Evolutionary conservation across 257 asterid species (phyloP), one percentile per base, ranked within the genome.

Genomic region (Nicotiana undulata): DNA sequence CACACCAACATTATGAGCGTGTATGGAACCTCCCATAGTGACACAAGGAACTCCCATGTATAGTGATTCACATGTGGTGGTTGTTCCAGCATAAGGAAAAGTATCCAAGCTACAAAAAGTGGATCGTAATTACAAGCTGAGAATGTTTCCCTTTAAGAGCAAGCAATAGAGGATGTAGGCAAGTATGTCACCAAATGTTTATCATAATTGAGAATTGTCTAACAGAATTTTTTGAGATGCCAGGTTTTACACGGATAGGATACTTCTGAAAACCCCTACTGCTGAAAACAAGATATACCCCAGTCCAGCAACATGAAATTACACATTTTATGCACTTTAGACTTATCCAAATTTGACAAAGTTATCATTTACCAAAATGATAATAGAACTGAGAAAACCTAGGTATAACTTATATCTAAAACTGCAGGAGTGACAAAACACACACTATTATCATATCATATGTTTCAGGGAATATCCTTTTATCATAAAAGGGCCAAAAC

Each of bases 31-130:
- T 88, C 89, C 90, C 99, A 96, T 94, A 49, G 98, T 92, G 88
- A 96, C 89, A 77, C 99, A 96, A 52, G 99, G 99, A 76, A 96
- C 99, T 84, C 99, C 99, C 98, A 96, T 96, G 89, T 86, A 96
- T 4, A 96, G 88, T 37, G 99, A 96, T 89, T 96, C 99, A 58
- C 99, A 96, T 20, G 99, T 96, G 65, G 99, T 96, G 55, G 99
- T 96, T 79, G 99, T 96, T 75, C 99, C 99, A 28, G 99, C 98
- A 82, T 96, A 96, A 28, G 99, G 99, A 86, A 92, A 96, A 78
- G 99, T 96, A 86, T 96, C 99, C 98, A 96, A 89, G 89, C 99
- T 96, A 85, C 78, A 81, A 34, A 59, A 81, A 83, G 18, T 52
- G 52, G 31, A 8, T 12, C 3, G 63, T 24, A 77, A 60, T 70